Percentiles rank a stretch among this genome's conserved stretches.
Evolutionary conservation across 2,329 filamentous ascomycete species (phyloP).

Genomic region (Leptographium radiaticola): DNA sequence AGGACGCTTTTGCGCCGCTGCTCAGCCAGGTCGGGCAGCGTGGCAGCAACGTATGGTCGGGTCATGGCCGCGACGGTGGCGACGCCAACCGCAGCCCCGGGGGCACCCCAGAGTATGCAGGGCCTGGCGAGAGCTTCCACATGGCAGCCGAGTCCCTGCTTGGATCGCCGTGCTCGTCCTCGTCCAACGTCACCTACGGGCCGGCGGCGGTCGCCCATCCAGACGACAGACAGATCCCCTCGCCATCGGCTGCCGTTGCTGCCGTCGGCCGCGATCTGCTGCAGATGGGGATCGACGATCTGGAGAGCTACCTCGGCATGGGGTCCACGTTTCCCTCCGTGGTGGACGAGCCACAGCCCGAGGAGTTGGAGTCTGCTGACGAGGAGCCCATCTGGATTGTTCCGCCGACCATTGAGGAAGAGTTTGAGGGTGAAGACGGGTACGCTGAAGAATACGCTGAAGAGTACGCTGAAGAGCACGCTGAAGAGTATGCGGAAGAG

Average conservation of each 20-base stretch:
- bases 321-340: conserved; percentile 1
- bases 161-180: conserved; percentile 6
- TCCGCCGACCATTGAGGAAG: conserved; percentile 15
- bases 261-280: conserved; percentile 39
- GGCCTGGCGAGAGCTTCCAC: conserved; percentile 13
- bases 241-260: conserved; percentile 39
- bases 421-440: conserved; percentile 13
- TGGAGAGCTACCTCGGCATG: conserved; percentile 18
- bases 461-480: conserved; percentile 14
- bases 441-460: not conserved
- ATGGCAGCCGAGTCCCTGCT: conserved; percentile 5
- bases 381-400: not conserved
- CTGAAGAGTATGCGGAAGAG: not conserved
- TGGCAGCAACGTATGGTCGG: conserved; percentile 27
- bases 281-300: conserved; percentile 24
- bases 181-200: not conserved
- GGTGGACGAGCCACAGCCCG: not conserved
- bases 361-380: not conserved
- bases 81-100: conserved; percentile 22
- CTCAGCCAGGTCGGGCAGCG: conserved; percentile 32
- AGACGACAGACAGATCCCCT: conserved; percentile 26
- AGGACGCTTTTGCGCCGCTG: conserved; percentile 66
- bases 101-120: not conserved
- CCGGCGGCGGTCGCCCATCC: conserved; percentile 4
- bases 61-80: conserved; percentile 17